phyloP scores from a whole-genome alignment of 164 flowering plant genomes.

The Aristolochia contorta region DNA sequence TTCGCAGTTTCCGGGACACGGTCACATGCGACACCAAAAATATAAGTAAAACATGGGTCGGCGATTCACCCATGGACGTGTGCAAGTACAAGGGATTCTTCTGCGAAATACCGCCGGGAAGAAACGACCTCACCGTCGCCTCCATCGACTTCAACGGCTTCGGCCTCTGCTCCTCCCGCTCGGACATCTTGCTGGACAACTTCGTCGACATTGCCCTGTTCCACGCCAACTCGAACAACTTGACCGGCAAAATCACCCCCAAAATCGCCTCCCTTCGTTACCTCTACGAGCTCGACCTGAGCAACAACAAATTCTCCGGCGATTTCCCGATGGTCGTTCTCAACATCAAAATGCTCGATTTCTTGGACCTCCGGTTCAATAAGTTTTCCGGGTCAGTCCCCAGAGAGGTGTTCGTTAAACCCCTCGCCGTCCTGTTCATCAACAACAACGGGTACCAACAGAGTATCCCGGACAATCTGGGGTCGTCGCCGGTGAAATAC shows the following conservation, averaged over 20 bases:
- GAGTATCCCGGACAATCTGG: conserved; percentile 1
- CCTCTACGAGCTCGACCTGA: conserved; percentile 35
- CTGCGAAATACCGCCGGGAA: not conserved
- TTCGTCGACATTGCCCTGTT: conserved; percentile 16
- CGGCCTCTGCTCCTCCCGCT: not conserved
- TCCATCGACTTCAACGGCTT: conserved; percentile 6
- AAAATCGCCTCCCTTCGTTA: conserved; percentile 15
- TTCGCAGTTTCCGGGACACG: not conserved
- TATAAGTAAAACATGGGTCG: not conserved
- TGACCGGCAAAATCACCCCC: conserved; percentile 14
- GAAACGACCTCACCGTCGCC: not conserved
- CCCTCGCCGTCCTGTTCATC: conserved; percentile 16
- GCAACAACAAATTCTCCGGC: conserved; percentile 31
- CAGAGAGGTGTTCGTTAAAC: conserved; percentile 14
- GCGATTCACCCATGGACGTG: not conserved
- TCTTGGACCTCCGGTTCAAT: conserved; percentile 36
- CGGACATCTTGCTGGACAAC: not conserved
- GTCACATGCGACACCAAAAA: not conserved
- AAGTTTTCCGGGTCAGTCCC: conserved; percentile 25
- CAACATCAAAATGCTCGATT: conserved; percentile 9
- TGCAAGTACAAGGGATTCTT: conserved; percentile 2
- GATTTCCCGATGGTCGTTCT: conserved; percentile 24
- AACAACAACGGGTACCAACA: conserved; percentile 4
- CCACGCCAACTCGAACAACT: conserved; percentile 39
- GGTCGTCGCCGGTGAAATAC: not conserved